Conservation (phyloP, 345 rosid species). For the Euphorbia peplus region DNA sequence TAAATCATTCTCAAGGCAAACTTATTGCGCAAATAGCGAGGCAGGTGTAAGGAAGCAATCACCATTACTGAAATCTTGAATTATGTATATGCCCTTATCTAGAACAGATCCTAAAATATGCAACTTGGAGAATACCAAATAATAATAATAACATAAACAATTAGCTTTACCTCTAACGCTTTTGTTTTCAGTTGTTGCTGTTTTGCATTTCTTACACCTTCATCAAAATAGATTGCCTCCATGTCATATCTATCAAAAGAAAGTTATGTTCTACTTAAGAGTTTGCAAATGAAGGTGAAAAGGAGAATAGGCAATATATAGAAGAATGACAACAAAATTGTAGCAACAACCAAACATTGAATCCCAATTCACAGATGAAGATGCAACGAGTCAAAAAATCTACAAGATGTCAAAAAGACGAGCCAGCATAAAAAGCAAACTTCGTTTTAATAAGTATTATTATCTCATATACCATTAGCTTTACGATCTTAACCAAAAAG, state of each 20-base stretch:
- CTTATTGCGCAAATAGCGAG: neutral
- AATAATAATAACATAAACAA: neutral
- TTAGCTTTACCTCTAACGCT: constrained; percentile 58
- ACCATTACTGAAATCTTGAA: neutral
- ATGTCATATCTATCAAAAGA: constrained; percentile 47
- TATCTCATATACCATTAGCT: neutral
- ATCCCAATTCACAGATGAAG: neutral
- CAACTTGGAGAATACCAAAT: neutral
- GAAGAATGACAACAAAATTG: neutral
- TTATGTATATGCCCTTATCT: neutral
- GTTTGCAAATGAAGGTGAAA: constrained; percentile 12
- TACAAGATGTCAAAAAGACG: neutral
- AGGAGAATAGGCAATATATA: neutral
- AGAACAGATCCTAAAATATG: neutral
- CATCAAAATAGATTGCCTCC: constrained; percentile 71
- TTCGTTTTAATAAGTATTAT: neutral
- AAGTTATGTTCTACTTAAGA: constrained; percentile 13
- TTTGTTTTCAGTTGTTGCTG: constrained; percentile 48
- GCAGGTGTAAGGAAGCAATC: neutral
- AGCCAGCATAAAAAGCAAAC: neutral
- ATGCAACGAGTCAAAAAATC: neutral
- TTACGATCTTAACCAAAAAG: neutral
- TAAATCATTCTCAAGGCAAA: neutral
- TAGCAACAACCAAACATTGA: neutral
- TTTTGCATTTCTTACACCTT: constrained; percentile 63